phyloP scores from a whole-genome alignment of 129 eudicot genomes.

The Apium graveolens region DNA sequence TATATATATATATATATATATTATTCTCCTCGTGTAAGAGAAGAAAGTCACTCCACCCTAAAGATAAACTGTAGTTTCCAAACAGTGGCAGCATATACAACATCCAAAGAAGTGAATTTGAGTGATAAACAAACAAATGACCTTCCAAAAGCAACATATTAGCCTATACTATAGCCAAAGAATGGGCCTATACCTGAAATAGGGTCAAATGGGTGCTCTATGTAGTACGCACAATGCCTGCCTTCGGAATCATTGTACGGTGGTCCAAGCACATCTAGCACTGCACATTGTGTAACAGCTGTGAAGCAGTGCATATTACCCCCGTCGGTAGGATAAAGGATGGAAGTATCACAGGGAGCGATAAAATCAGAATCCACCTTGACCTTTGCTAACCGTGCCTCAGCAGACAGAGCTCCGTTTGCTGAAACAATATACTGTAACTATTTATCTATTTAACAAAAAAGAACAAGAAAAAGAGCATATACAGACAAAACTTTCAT shows the following conservation, averaged over 20 bases:
- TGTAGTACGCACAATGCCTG: constrained; percentile 79
- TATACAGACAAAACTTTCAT: background rate
- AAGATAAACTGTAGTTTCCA: background rate
- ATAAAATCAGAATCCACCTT: constrained; percentile 61
- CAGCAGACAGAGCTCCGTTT: constrained; percentile 22
- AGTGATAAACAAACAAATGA: background rate
- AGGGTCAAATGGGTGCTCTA: constrained; percentile 30
- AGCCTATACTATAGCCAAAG: background rate
- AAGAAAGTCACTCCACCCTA: background rate
- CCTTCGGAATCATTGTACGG: constrained; percentile 81
- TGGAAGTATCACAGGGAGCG: constrained; percentile 61
- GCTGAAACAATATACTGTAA: background rate
- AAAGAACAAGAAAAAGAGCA: background rate
- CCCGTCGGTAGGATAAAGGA: constrained; percentile 79
- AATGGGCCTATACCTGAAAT: constrained; percentile 39
- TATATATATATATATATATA: too few relatives aligned
- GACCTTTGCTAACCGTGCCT: constrained; percentile 54
- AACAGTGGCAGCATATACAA: background rate
- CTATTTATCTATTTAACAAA: background rate
- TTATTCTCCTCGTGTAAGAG: background rate
- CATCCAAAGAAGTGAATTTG: too few relatives aligned
- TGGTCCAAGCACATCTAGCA: constrained; percentile 87
- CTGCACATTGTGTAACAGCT: constrained; percentile 73
- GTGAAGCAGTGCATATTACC: constrained; percentile 96
- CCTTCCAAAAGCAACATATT: background rate